Evolutionary conservation across 805 yeast genomes (phyloP).

Genomic region (Barnettozyma wickerhamii): DNA sequence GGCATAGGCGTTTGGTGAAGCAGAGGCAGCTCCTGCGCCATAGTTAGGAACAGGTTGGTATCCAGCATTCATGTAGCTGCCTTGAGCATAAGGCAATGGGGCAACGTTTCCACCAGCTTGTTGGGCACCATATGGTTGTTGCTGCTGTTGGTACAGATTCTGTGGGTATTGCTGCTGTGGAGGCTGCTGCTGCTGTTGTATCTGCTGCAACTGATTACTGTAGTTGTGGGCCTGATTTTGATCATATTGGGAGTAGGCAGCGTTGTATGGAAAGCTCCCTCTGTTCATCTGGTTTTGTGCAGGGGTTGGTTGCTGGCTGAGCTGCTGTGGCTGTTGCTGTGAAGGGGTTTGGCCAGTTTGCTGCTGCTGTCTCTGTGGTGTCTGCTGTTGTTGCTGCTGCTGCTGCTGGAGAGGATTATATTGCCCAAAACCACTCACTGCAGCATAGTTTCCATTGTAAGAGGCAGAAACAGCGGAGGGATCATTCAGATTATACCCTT

Average conservation of each 20-base stretch:
- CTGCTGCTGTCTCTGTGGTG: background rate
- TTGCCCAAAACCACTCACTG: slow-evolving; percentile 3
- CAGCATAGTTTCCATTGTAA: background rate
- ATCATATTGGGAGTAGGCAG: slow-evolving; percentile 3
- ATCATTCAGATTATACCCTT: slow-evolving; percentile 6
- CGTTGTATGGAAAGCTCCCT: slow-evolving; percentile 1
- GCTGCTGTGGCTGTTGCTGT: slow-evolving; percentile 10
- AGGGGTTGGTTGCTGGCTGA: slow-evolving; percentile 1
- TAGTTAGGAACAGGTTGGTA: slow-evolving; percentile 3
- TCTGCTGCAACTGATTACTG: slow-evolving; percentile 5
- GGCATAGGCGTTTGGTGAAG: slow-evolving; percentile 5
- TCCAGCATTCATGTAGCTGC: background rate
- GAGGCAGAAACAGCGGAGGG: background rate
- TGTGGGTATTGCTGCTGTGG: slow-evolving; percentile 18
- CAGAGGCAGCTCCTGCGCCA: slow-evolving; percentile 1
- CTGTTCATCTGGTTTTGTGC: slow-evolving; percentile 1
- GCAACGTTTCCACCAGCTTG: background rate
- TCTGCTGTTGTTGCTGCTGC: slow-evolving; percentile 5
- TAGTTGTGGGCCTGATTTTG: background rate
- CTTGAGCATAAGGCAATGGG: slow-evolving; percentile 1
- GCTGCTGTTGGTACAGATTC: slow-evolving; percentile 3
- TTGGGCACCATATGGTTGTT: background rate
- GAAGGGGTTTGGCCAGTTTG: background rate
- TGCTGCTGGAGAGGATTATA: slow-evolving; percentile 11
- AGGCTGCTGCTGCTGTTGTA: slow-evolving; percentile 15